Percentiles rank a stretch among this genome's conserved stretches.
These are phyloP conservation scores for Hymenoscyphus fructigenus DNA, from an alignment of 2,329 filamentous ascomycete genomes.

Conservation along the genomic window DNA sequence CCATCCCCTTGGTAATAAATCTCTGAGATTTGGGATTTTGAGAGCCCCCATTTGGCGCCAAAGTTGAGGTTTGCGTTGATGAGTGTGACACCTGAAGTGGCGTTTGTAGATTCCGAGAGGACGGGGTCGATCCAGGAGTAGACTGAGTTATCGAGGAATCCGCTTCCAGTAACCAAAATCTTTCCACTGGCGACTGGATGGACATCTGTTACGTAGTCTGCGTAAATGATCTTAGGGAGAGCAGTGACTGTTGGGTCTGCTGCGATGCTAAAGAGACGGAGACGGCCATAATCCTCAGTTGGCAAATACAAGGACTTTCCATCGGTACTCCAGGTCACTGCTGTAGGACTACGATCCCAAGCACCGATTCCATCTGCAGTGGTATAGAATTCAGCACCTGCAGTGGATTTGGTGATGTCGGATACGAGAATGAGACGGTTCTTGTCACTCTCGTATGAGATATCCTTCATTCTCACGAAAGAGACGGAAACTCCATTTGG, in stretches of 20 bases:
- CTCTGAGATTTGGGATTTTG: constrained; percentile 26
- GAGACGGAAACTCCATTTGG: constrained; percentile 66
- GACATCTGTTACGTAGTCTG: constrained; percentile 17
- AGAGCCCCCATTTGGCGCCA: constrained; percentile 23
- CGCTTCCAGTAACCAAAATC: constrained; percentile 58
- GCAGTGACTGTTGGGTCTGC: constrained; percentile 40
- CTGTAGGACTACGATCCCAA: constrained; percentile 57
- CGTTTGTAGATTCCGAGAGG: constrained; percentile 18
- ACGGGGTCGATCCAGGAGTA: constrained; percentile 51
- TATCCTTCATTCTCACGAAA: constrained; percentile 73
- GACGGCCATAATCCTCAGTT: constrained; percentile 66
- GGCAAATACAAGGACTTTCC: constrained; percentile 64
- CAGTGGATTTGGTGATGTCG: constrained; percentile 54
- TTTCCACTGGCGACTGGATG: constrained; percentile 39
- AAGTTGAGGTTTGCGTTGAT: constrained; percentile 25
- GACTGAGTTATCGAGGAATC: constrained; percentile 67
- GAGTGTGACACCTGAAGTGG: constrained; percentile 23
- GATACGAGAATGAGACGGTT: constrained; percentile 63
- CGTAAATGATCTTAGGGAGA: constrained; percentile 18
- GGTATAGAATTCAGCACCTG: constrained; percentile 58
- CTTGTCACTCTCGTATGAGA: constrained; percentile 79
- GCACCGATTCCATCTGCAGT: constrained; percentile 57
- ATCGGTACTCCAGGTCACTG: constrained; percentile 54
- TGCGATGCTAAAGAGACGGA: constrained; percentile 58
- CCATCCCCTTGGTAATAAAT: constrained; percentile 28